Conservation (phyloP, 495 filamentous ascomycete genomes). For the Copromyces sp. region DNA sequence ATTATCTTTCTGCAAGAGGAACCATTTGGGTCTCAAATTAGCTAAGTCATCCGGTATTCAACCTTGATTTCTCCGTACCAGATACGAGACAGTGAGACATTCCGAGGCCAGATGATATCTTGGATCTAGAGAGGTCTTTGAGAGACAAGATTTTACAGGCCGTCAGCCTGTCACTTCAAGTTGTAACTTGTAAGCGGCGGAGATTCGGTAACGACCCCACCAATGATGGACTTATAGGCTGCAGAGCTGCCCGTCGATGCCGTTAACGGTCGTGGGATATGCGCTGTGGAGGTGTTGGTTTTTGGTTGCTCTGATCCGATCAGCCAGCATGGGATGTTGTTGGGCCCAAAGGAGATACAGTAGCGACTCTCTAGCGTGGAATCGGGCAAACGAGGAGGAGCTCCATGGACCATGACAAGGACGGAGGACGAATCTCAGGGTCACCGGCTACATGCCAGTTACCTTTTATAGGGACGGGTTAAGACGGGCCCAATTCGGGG, state of each 20-base stretch:
- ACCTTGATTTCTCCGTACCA: not conserved
- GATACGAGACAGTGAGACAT: not conserved
- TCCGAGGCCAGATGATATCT: not conserved
- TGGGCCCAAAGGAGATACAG: not conserved
- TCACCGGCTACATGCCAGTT: not conserved
- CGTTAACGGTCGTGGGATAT: constrained; percentile 6
- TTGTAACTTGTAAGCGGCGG: not conserved
- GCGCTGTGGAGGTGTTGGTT: not conserved
- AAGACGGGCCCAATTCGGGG: not conserved
- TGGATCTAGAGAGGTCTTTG: not conserved
- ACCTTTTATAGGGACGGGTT: not conserved
- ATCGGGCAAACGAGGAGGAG: not conserved
- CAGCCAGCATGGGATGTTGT: constrained; percentile 2
- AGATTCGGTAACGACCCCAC: not conserved
- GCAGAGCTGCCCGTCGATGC: constrained; percentile 6
- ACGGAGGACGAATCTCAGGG: not conserved
- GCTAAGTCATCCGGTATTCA: not conserved
- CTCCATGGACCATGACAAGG: not conserved
- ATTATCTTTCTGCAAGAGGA: not conserved
- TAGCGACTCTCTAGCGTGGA: not conserved
- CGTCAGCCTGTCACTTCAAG: not conserved
- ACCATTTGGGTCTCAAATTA: not conserved
- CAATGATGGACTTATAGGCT: not conserved
- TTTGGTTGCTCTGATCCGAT: constrained; percentile 13
- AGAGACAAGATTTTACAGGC: not conserved